phyloP scores from a whole-genome alignment of 495 filamentous ascomycete species.

The Penicillium macrosclerotiorum region DNA sequence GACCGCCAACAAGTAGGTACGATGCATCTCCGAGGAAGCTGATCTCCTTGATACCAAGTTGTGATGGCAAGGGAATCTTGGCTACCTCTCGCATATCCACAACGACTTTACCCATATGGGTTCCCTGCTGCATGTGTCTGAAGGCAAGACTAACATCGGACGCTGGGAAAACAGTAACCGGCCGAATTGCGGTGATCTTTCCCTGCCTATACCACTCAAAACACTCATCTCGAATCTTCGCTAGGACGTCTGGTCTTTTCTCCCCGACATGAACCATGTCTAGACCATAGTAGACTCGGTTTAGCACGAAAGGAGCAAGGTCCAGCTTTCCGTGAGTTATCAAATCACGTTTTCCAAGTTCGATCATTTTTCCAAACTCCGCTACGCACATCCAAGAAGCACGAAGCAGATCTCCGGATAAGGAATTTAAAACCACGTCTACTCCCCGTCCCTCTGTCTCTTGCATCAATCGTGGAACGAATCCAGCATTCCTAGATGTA shows the following conservation, averaged over 20 bases:
- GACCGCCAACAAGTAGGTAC: slow-evolving; percentile 59
- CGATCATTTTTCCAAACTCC: slow-evolving; percentile 18
- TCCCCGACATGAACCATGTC: neutral
- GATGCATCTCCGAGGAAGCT: slow-evolving; percentile 32
- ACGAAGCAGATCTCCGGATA: slow-evolving; percentile 30
- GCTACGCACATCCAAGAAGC: slow-evolving; percentile 30
- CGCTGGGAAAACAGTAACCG: neutral
- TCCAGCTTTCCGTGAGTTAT: slow-evolving; percentile 4
- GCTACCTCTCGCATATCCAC: neutral
- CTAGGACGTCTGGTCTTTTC: neutral
- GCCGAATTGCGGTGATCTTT: neutral
- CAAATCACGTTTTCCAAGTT: slow-evolving; percentile 21
- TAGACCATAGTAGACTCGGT: neutral
- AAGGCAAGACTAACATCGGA: neutral
- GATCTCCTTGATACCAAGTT: neutral
- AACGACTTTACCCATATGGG: slow-evolving; percentile 14
- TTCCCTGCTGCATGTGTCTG: neutral
- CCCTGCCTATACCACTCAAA: neutral
- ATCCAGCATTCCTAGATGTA: slow-evolving; percentile 8
- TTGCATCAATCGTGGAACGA: slow-evolving; percentile 10
- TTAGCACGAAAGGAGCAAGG: neutral
- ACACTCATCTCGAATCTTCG: neutral
- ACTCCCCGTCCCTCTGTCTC: slow-evolving; percentile 25
- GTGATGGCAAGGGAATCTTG: neutral
- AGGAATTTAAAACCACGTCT: slow-evolving; percentile 34